These are phyloP conservation scores for Xylaria sp. DNA, from an alignment of 2,329 filamentous ascomycete species.

Conservation along the genomic window DNA sequence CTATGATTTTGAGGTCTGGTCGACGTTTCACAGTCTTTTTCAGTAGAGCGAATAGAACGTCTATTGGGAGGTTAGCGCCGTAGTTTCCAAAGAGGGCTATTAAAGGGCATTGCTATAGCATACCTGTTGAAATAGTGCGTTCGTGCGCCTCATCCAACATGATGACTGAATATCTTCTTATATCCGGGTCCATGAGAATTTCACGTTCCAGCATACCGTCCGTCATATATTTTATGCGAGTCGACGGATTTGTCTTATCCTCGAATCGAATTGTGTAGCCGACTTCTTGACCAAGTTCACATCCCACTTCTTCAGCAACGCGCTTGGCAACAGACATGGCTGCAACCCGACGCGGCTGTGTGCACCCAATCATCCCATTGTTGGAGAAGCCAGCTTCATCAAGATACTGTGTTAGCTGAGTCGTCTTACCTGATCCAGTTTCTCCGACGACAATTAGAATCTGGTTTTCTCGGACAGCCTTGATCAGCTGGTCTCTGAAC, in stretches of 20 bases:
- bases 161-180: slow-evolving; percentile 92
- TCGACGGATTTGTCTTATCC: slow-evolving; percentile 86
- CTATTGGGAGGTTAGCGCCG: slow-evolving; percentile 51
- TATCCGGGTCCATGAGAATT: slow-evolving; percentile 88
- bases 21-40: slow-evolving; percentile 92
- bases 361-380: slow-evolving; percentile 91
- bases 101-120: background rate
- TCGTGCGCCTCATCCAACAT: slow-evolving; percentile 99
- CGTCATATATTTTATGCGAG: slow-evolving; percentile 99
- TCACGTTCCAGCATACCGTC: slow-evolving; percentile 98
- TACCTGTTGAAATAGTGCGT: slow-evolving; percentile 84
- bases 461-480: slow-evolving; percentile 88
- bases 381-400: slow-evolving; percentile 92
- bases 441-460: slow-evolving; percentile 96
- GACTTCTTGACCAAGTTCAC: slow-evolving; percentile 88
- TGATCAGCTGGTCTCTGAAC: slow-evolving; percentile 87
- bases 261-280: slow-evolving; percentile 99
- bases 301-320: slow-evolving; percentile 95
- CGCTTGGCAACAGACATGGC: slow-evolving; percentile 98
- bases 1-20: slow-evolving; percentile 91
- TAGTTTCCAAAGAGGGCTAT: background rate
- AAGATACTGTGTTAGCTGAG: slow-evolving; percentile 93
- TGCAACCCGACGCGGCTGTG: slow-evolving; percentile 94
- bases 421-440: slow-evolving; percentile 97
- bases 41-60: slow-evolving; percentile 91